These are phyloP conservation scores for Dujonia santamariae DNA, from an alignment of 1,139 yeast genomes.

Conservation along the genomic window DNA sequence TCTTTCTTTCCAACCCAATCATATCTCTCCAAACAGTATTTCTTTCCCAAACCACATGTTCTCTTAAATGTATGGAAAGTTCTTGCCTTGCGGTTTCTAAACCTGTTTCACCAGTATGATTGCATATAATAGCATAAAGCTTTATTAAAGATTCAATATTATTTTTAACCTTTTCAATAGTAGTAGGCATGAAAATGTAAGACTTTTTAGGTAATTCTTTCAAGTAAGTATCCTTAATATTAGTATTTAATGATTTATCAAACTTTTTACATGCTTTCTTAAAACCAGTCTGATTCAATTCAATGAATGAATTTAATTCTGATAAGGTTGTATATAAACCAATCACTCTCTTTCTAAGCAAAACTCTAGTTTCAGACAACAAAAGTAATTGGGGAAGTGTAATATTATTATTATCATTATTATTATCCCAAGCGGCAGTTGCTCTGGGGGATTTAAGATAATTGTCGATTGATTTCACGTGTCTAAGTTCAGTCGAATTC, in stretches of 20 bases:
- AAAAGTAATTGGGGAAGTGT: slow-evolving; percentile 42
- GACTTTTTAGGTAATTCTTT: slow-evolving; percentile 28
- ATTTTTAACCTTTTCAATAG: slow-evolving; percentile 44
- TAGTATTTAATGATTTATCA: slow-evolving; percentile 56
- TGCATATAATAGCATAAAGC: slow-evolving; percentile 42
- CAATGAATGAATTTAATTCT: slow-evolving; percentile 64
- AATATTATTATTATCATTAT: slow-evolving; percentile 28
- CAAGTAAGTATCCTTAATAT: slow-evolving; percentile 37
- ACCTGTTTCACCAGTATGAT: slow-evolving; percentile 29
- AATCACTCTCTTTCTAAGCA: slow-evolving; percentile 54
- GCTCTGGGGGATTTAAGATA: slow-evolving; percentile 39
- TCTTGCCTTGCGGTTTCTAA: slow-evolving; percentile 44
- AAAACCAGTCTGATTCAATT: slow-evolving; percentile 66
- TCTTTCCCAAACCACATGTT: slow-evolving; percentile 75
- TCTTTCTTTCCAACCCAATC: slow-evolving; percentile 79
- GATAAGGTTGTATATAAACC: slow-evolving; percentile 58
- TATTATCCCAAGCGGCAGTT: slow-evolving; percentile 35
- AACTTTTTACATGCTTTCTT: slow-evolving; percentile 67
- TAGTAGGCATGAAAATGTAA: slow-evolving; percentile 33
- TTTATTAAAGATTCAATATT: slow-evolving; percentile 35
- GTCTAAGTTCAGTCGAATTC: slow-evolving; percentile 14
- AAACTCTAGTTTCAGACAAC: slow-evolving; percentile 44
- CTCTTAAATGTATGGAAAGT: slow-evolving; percentile 60
- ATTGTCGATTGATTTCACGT: slow-evolving; percentile 33
- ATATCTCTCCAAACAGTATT: slow-evolving; percentile 76